Conservation (phyloP, 2,329 filamentous ascomycete species). For the Penicillium sp. region DNA sequence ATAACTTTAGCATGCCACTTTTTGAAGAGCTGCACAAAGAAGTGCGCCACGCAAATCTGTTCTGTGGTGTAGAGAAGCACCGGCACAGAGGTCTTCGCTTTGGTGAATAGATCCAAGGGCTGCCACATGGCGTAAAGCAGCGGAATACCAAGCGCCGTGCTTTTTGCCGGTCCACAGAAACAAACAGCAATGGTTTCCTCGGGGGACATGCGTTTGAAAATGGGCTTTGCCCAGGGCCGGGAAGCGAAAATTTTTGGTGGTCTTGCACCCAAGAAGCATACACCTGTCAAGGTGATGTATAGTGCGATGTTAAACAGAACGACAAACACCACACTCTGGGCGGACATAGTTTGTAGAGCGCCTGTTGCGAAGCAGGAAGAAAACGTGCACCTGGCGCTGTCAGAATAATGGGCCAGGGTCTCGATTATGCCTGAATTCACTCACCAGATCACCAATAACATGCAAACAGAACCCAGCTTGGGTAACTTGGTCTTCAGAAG, state of each 20-base stretch:
- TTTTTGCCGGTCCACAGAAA: slow-evolving; percentile 74
- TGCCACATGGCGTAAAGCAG: slow-evolving; percentile 66
- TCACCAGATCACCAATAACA: slow-evolving; percentile 60
- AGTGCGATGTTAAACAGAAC: slow-evolving; percentile 69
- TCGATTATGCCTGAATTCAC: slow-evolving; percentile 2
- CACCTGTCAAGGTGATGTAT: slow-evolving; percentile 65
- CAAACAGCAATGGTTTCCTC: slow-evolving; percentile 70
- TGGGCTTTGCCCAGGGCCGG: slow-evolving; percentile 17
- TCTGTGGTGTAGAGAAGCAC: slow-evolving; percentile 44
- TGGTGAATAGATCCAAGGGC: slow-evolving; percentile 34
- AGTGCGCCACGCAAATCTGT: slow-evolving; percentile 42
- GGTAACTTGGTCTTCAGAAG: slow-evolving; percentile 57
- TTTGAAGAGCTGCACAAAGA: slow-evolving; percentile 40
- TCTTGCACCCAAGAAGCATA: slow-evolving; percentile 53
- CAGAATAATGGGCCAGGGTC: background rate
- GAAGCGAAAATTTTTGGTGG: slow-evolving; percentile 31
- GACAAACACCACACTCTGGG: slow-evolving; percentile 65
- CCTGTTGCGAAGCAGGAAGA: slow-evolving; percentile 60
- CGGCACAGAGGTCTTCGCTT: slow-evolving; percentile 42
- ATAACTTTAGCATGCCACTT: slow-evolving; percentile 30
- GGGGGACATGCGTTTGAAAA: slow-evolving; percentile 48
- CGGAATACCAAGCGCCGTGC: slow-evolving; percentile 69
- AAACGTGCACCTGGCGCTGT: slow-evolving; percentile 53
- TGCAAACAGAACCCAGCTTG: slow-evolving; percentile 48
- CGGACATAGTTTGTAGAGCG: slow-evolving; percentile 61